Evolutionary conservation across 805 yeast species (phyloP), one percentile per base, ranked within the genome.

Genomic region (Gaillardinia entomophila): DNA sequence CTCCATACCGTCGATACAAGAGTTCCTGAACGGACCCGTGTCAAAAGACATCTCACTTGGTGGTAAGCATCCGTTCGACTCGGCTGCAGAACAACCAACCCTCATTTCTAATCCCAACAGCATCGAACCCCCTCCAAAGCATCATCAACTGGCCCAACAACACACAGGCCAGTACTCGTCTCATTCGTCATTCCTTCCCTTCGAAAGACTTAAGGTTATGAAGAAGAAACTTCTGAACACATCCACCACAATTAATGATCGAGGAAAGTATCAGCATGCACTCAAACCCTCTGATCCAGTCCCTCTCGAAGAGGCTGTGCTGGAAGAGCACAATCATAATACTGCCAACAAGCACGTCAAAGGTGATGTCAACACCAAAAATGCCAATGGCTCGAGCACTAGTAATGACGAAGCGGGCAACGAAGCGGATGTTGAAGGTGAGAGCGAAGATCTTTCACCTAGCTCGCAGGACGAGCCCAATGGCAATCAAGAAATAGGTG

Each of bases 181-280:
- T 19, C 22, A 19, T 19, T n/a, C 37, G n/a, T 27, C 39, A 6
- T 53, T 54, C 28, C 25, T 52, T 18, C 60, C 60, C 6, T 43
- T 30, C 28, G 59, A 55, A 37, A 34, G 58, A 16, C 31, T 53
- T 19, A 50, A 51, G 32, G 53, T 50, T 2, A 30, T 51, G 39
- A 53, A 43, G 34, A 37, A 47, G 18, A 51, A 49, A 30, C 30
- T 29, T 7, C 22, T 6, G 6, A 43, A 40, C 24, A 37, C 41
- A 18, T 4, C 29, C 4, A 10, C 16, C 10, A 13, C 24, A 6
- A 16, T 27, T 11, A 36, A 38, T 18, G 23, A 27, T 26, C 41
- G 37, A 14, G 37, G 34, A 26, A 33, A 34, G 13, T 49, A 37
- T 30, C 43, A 41, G 20, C 48, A 45, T 26, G 58, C 49, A 1